Evolutionary conservation across 192 early-diverging fungal species (phyloP).

Genomic region (Geosiphon pyriformis): DNA sequence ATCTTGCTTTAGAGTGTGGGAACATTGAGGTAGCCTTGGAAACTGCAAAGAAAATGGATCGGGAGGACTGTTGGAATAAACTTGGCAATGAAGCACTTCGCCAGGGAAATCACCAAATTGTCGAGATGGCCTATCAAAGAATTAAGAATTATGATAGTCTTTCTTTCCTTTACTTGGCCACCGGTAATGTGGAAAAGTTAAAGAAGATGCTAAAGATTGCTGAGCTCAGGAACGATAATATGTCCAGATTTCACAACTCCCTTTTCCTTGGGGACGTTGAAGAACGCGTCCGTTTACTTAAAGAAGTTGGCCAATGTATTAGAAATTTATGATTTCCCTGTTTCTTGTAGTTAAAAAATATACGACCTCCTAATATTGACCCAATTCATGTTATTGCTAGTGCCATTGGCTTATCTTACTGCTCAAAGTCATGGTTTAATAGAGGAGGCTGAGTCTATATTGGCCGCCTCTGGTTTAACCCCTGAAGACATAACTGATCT

Average conservation of each 20-base stretch:
- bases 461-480: slow-evolving; percentile 63
- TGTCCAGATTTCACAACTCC: slow-evolving; percentile 92
- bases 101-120: slow-evolving; percentile 84
- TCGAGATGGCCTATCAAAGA: slow-evolving; percentile 89
- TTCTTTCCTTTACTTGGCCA: slow-evolving; percentile 92
- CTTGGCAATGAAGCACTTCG: slow-evolving; percentile 82
- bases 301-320: slow-evolving; percentile 83
- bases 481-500: slow-evolving; percentile 53
- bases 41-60: slow-evolving; percentile 86
- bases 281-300: slow-evolving; percentile 78
- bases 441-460: slow-evolving; percentile 80
- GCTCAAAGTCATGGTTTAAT: slow-evolving; percentile 85
- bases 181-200: slow-evolving; percentile 88
- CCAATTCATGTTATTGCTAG: slow-evolving; percentile 30
- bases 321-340: background rate
- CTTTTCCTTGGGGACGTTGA: slow-evolving; percentile 88
- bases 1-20: slow-evolving; percentile 93
- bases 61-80: slow-evolving; percentile 86
- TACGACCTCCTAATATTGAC: background rate
- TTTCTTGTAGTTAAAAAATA: background rate
- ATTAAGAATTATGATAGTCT: slow-evolving; percentile 88
- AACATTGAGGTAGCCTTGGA: slow-evolving; percentile 95
- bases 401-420: slow-evolving; percentile 86
- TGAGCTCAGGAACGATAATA: slow-evolving; percentile 72
- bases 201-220: slow-evolving; percentile 94